Evolutionary conservation across 768 basidiomycete genomes (phyloP).

Genomic region (Daedaleopsis nitida): DNA sequence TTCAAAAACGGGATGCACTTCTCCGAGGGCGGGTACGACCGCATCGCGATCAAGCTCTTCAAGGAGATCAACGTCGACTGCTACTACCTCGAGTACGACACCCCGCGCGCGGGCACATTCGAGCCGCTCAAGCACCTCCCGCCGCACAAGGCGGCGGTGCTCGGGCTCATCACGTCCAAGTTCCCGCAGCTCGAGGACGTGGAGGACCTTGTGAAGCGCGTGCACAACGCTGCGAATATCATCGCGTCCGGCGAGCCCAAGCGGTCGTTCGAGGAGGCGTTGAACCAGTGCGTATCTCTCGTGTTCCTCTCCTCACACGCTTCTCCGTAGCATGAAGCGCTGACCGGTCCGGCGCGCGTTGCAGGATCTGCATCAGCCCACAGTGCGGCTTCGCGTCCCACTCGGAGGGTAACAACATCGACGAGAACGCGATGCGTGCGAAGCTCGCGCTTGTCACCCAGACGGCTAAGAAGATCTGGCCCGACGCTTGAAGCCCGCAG

Average conservation of each 20-base stretch:
- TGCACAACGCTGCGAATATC: conserved; percentile 45
- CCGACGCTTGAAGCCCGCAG: conserved; percentile 1
- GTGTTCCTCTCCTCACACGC: not conserved
- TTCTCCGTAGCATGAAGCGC: too few species aligned
- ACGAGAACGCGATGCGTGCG: conserved; percentile 36
- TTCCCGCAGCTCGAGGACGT: conserved; percentile 46
- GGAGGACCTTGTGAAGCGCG: conserved; percentile 39
- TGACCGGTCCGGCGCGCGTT: not conserved
- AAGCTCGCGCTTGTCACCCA: conserved; percentile 39
- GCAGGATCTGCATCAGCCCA: conserved; percentile 46
- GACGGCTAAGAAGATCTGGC: conserved; percentile 41
- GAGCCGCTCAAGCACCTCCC: conserved; percentile 56
- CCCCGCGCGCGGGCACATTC: conserved; percentile 63
- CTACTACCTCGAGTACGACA: conserved; percentile 62
- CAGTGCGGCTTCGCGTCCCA: conserved; percentile 56
- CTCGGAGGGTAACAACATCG: conserved; percentile 45
- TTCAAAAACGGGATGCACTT: conserved; percentile 50
- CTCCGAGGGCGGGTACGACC: conserved; percentile 60
- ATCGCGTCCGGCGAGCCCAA: conserved; percentile 42
- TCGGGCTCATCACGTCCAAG: conserved; percentile 48
- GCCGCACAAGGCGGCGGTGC: conserved; percentile 41
- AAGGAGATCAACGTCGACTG: conserved; percentile 59
- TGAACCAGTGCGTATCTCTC: conserved; percentile 36
- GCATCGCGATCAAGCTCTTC: conserved; percentile 58
- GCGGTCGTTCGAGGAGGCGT: conserved; percentile 41